phyloP scores from a whole-genome alignment of 257 asterid genomes.

The Thymus quinquecostatus region DNA sequence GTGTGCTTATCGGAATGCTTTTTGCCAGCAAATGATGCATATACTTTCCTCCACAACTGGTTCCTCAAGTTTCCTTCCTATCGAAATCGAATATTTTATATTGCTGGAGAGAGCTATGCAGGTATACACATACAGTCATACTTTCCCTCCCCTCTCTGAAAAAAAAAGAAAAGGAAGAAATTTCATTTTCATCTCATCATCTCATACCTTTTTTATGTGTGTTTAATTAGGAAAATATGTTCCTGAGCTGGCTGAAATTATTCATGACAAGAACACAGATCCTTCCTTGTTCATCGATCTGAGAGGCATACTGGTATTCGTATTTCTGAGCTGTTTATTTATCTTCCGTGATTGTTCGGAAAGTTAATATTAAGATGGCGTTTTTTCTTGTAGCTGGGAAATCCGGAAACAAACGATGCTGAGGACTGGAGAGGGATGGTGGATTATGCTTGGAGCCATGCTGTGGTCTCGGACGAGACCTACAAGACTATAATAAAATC shows the following conservation, averaged over 20 bases:
- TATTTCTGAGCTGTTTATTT: not conserved
- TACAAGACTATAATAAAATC: constrained; percentile 57
- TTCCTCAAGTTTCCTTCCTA: constrained; percentile 82
- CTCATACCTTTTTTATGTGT: not conserved
- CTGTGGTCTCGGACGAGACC: constrained; percentile 91
- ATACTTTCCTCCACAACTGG: constrained; percentile 81
- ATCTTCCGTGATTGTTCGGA: not conserved
- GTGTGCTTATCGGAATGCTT: constrained; percentile 23
- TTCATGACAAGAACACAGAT: constrained; percentile 67
- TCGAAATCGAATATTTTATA: constrained; percentile 55
- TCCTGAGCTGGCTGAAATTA: constrained; percentile 86
- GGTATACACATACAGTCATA: constrained; percentile 38
- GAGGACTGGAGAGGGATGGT: constrained; percentile 93
- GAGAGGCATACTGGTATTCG: constrained; percentile 75
- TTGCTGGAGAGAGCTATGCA: constrained; percentile 96
- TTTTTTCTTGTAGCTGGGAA: constrained; percentile 62
- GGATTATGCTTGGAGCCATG: constrained; percentile 98
- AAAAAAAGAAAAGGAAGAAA: not conserved
- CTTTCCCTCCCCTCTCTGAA: constrained; percentile 8
- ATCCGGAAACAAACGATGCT: constrained; percentile 81
- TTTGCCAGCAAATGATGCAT: constrained; percentile 76
- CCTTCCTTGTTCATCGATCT: constrained; percentile 73
- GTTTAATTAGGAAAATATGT: constrained; percentile 65
- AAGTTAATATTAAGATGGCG: not conserved
- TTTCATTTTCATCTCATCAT: no score